Evolutionary conservation across 2,329 filamentous ascomycete species (phyloP).

Genomic region (Botrytis pseudocinerea): DNA sequence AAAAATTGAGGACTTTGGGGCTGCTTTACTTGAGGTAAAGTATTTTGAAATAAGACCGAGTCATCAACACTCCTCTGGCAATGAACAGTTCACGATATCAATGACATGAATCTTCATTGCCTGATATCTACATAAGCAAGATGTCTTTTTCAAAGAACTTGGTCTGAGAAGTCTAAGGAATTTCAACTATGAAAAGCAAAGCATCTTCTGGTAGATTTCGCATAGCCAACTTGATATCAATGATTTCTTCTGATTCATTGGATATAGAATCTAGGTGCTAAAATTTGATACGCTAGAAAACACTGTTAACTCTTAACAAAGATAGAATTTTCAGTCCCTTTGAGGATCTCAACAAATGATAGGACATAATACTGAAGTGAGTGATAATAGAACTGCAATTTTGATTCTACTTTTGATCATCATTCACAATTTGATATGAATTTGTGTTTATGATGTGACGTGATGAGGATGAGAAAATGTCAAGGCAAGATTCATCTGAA

Average conservation of each 20-base stretch:
- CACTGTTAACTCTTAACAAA: background rate
- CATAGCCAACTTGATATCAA: background rate
- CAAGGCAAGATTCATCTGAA: background rate
- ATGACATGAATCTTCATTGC: background rate
- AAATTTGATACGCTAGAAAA: background rate
- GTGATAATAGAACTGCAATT: background rate
- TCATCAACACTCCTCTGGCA: background rate
- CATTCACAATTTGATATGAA: background rate
- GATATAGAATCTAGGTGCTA: background rate
- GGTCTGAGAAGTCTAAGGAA: background rate
- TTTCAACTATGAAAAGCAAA: background rate
- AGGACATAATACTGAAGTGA: too few relatives aligned
- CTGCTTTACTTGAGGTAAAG: background rate
- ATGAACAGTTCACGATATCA: too few relatives aligned
- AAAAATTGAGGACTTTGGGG: background rate
- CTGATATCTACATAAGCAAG: background rate
- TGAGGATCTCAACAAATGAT: background rate
- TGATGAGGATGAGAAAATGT: background rate
- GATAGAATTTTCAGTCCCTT: background rate
- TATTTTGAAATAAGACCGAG: background rate
- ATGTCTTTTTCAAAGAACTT: background rate
- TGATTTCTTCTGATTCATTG: background rate
- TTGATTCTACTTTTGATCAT: background rate
- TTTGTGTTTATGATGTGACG: background rate
- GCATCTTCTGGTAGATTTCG: background rate